Conservation (phyloP, 306 rosid species). For the Cyclanthera cordifolia region DNA sequence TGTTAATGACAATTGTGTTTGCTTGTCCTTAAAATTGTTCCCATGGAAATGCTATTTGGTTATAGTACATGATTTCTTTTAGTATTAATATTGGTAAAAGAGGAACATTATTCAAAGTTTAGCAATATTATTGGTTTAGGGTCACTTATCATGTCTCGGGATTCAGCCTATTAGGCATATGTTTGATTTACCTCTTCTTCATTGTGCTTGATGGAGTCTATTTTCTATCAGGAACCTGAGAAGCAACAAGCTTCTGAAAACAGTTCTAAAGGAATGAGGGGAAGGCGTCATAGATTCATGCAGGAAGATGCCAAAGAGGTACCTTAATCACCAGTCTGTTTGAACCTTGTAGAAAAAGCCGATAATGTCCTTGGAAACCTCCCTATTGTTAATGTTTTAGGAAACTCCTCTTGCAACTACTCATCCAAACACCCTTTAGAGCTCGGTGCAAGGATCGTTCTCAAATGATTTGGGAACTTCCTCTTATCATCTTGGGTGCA, state of each 20-base stretch:
- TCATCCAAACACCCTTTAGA: too few species aligned
- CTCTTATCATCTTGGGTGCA: background rate
- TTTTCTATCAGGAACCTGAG: slow-evolving; percentile 26
- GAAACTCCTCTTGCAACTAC: too few species aligned
- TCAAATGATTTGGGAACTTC: background rate
- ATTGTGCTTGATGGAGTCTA: background rate
- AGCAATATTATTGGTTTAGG: background rate
- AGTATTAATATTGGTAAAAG: background rate
- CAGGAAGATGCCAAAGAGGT: background rate
- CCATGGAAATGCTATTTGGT: background rate
- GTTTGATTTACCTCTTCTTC: slow-evolving; percentile 1
- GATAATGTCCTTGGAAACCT: background rate
- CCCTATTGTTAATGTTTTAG: background rate
- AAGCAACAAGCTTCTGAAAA: slow-evolving; percentile 22
- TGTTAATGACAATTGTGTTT: background rate
- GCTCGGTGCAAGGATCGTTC: too few species aligned
- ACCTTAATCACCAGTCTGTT: background rate
- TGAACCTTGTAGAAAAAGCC: background rate
- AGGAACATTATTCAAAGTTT: background rate
- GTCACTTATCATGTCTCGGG: background rate
- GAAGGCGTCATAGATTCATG: slow-evolving; percentile 28
- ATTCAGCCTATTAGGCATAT: background rate
- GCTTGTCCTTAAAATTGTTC: background rate
- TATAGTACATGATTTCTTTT: background rate
- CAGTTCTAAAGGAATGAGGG: slow-evolving; percentile 32